Evolutionary conservation across 2,329 filamentous ascomycete species (phyloP), one percentile per base, ranked within the genome.

Genomic region (Fusarium sp.): DNA sequence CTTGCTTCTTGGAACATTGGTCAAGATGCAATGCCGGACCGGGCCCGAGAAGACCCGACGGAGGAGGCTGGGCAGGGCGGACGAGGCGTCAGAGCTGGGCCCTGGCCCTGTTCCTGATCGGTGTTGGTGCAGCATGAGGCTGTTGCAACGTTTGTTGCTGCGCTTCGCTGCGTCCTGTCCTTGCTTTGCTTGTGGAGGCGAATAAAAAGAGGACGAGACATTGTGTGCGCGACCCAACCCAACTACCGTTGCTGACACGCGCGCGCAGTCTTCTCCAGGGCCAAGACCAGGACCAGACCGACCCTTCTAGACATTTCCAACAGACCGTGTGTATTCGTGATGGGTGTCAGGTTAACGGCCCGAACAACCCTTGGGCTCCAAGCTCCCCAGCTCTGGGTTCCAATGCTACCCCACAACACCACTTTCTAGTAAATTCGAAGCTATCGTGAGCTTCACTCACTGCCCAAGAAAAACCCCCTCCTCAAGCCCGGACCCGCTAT

Each of bases 341-440:
- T 30, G 43, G 43, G 32, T 63, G 43, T 52, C 60, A 63, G 18
- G 35, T 48, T 35, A 63, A 63, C 54, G 54, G 50, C 48, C 54
- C 63, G 43, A 60, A 60, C 39, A 20, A 58, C 20, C 41, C 27
- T 45, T 45, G 30, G 32, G 39, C 18, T 56, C 57, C 66, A 48
- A 60, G 67, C 64, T 72, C 43, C 57, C 62, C 48, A 60, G 67
- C 68, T 75, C 52, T 20, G 43, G 23, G 32, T 56, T 71, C 41
- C 56, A 54, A 58, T 73, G 50, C 50, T 76, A 78, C 77, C 74
- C 73, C 77, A 78, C 76, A 79, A 74, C 77, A 78, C 72, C 77
- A 78, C 68, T 66, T 68, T 66, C 61, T 70, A 69, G 61, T 57
- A 23, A 62, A 54, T 72, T 67, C 66, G 50, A 78, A 71, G 66